phyloP scores from a whole-genome alignment of 495 filamentous ascomycete genomes.

The Extremus antarcticus region DNA sequence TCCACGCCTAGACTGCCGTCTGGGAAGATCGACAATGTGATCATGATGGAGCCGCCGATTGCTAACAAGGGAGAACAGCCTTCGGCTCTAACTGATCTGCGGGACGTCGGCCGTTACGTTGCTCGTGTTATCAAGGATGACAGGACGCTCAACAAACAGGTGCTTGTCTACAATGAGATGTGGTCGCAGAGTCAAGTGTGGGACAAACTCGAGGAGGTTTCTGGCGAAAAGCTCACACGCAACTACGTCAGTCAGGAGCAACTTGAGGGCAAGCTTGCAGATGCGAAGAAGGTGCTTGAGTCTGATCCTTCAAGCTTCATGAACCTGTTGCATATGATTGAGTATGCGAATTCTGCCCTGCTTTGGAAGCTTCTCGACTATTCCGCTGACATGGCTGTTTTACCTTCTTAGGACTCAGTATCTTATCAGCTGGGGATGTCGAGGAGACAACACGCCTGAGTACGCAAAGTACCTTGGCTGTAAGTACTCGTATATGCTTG shows the following conservation, averaged over 20 bases:
- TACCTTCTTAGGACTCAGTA: slow-evolving; percentile 35
- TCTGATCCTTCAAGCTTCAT: slow-evolving; percentile 37
- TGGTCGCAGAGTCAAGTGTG: slow-evolving; percentile 42
- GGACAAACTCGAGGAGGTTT: slow-evolving; percentile 39
- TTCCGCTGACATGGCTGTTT: not conserved
- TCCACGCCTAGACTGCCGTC: slow-evolving; percentile 41
- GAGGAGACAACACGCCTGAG: slow-evolving; percentile 47
- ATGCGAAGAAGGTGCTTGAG: slow-evolving; percentile 33
- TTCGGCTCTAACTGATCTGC: slow-evolving; percentile 40
- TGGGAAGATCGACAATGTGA: slow-evolving; percentile 43
- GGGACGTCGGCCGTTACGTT: slow-evolving; percentile 47
- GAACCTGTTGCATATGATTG: slow-evolving; percentile 31
- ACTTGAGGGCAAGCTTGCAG: slow-evolving; percentile 21
- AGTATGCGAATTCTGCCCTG: not conserved
- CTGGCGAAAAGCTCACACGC: slow-evolving; percentile 43
- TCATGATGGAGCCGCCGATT: slow-evolving; percentile 37
- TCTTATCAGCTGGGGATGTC: slow-evolving; percentile 40
- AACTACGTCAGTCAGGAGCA: slow-evolving; percentile 36
- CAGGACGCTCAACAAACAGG: slow-evolving; percentile 47
- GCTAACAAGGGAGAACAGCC: slow-evolving; percentile 41
- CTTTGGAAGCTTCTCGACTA: slow-evolving; percentile 13
- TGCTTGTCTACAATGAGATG: slow-evolving; percentile 43
- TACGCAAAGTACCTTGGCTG: slow-evolving; percentile 51
- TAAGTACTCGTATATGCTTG: not conserved
- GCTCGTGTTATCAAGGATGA: slow-evolving; percentile 45